Conservation (phyloP, 768 basidiomycete genomes). For the Hortiboletus campestris region DNA sequence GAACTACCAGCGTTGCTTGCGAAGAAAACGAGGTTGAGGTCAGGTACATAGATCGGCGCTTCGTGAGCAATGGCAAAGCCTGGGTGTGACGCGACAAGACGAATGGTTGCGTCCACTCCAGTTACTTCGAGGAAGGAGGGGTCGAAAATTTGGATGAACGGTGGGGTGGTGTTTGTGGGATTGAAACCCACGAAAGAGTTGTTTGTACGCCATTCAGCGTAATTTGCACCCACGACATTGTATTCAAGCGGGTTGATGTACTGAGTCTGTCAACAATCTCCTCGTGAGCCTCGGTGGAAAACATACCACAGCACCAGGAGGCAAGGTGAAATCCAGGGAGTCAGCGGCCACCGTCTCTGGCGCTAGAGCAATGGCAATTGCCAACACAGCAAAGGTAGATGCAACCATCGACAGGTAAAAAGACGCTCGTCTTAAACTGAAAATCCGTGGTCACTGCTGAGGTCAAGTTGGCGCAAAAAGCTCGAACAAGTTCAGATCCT, state of each 20-base stretch:
- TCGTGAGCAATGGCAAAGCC: conserved; percentile 77
- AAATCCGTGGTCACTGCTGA: no score
- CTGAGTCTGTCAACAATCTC: conserved; percentile 28
- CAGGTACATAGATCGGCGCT: conserved; percentile 64
- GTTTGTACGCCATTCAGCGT: conserved; percentile 34
- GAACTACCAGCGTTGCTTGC: conserved; percentile 66
- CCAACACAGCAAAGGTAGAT: conserved; percentile 1
- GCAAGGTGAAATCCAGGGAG: conserved; percentile 4
- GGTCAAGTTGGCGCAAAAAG: no score
- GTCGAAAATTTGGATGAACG: conserved; percentile 60
- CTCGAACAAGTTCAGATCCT: no score
- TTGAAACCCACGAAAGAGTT: conserved; percentile 49
- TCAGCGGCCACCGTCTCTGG: not conserved
- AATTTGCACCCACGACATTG: conserved; percentile 48
- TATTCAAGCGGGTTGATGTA: conserved; percentile 50
- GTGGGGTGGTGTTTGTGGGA: conserved; percentile 55
- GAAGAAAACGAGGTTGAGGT: conserved; percentile 75
- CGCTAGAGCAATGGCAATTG: not conserved
- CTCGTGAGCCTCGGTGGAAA: not conserved
- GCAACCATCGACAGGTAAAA: conserved; percentile 1
- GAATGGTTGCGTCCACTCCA: conserved; percentile 55
- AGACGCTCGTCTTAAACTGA: not conserved
- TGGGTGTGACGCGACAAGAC: conserved; percentile 56
- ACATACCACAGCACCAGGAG: conserved; percentile 21
- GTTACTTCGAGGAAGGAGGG: conserved; percentile 57